Conservation (phyloP, 83 land plant genomes). For the Larix sibirica region DNA sequence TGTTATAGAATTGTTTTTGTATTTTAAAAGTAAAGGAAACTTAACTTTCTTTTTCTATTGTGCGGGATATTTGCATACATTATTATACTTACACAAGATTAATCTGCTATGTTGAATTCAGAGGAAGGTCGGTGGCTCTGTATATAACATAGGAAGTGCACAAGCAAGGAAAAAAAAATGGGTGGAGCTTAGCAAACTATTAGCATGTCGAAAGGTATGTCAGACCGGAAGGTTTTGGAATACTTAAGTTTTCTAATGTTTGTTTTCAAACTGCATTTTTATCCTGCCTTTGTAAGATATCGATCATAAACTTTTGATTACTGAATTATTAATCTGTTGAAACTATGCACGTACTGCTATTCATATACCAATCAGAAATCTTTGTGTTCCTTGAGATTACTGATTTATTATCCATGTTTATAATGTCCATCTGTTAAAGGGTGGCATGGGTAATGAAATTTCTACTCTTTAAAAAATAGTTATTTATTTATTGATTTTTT, state of each 20-base stretch:
- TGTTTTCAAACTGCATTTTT: background rate
- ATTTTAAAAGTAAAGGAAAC: background rate
- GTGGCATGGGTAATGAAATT: too few species aligned
- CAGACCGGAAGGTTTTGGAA: background rate
- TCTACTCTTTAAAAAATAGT: too few species aligned
- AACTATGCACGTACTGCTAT: background rate
- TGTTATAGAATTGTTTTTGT: background rate
- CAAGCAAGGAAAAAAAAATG: constrained; percentile 72
- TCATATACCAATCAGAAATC: background rate
- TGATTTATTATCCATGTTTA: too few species aligned
- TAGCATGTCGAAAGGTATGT: constrained; percentile 55
- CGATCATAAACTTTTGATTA: background rate
- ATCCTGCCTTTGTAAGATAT: background rate
- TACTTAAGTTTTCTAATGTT: background rate
- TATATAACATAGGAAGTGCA: constrained; percentile 45
- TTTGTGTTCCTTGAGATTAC: too few species aligned
- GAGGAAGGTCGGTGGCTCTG: constrained; percentile 44
- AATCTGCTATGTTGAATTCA: constrained; percentile 17
- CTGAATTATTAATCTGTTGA: background rate
- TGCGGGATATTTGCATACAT: background rate
- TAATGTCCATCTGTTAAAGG: too few species aligned
- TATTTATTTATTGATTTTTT: too few species aligned
- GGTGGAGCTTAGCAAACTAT: constrained; percentile 57
- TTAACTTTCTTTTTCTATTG: background rate
- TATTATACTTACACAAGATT: background rate